Evolutionary conservation across 1,284 basidiomycete species (phyloP).

Genomic region (Cutaneotrichosporon mucoides): DNA sequence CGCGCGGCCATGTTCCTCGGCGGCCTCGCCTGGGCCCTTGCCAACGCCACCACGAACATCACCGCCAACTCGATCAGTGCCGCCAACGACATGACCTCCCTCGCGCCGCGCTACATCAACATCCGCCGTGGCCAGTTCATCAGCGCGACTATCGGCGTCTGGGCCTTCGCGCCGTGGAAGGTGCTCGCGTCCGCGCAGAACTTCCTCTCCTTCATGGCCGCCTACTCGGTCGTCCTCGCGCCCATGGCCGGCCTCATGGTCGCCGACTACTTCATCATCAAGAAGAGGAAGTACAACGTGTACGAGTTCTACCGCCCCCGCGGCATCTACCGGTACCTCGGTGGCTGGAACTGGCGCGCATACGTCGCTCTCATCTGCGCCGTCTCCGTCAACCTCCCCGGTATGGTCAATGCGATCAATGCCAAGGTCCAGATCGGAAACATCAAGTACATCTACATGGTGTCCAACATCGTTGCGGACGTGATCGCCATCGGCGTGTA

Average conservation of each 20-base stretch:
- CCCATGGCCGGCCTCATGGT: constrained; percentile 39
- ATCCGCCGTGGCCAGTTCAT: constrained; percentile 69
- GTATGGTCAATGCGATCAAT: constrained; percentile 38
- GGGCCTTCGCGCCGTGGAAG: constrained; percentile 51
- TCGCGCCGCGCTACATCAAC: constrained; percentile 58
- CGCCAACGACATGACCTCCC: constrained; percentile 69
- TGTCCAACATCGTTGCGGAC: constrained; percentile 30
- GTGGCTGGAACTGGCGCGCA: constrained; percentile 65
- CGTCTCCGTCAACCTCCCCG: constrained; percentile 74
- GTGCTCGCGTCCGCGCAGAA: constrained; percentile 30
- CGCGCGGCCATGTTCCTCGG: constrained; percentile 74
- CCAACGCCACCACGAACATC: constrained; percentile 69
- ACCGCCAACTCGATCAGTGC: constrained; percentile 63
- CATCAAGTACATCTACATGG: constrained; percentile 54
- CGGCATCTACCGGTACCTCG: constrained; percentile 36
- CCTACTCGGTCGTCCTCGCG: constrained; percentile 42
- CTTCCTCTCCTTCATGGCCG: constrained; percentile 40
- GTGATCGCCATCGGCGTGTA: constrained; percentile 60
- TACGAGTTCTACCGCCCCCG: constrained; percentile 36
- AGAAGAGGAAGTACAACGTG: constrained; percentile 31
- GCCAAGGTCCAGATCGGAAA: constrained; percentile 57
- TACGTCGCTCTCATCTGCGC: constrained; percentile 56
- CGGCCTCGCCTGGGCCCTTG: constrained; percentile 62
- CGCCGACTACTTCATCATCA: constrained; percentile 37
- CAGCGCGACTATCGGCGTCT: constrained; percentile 66